Conservation (phyloP, 1,139 yeast genomes). For the Hansenula sp. region DNA sequence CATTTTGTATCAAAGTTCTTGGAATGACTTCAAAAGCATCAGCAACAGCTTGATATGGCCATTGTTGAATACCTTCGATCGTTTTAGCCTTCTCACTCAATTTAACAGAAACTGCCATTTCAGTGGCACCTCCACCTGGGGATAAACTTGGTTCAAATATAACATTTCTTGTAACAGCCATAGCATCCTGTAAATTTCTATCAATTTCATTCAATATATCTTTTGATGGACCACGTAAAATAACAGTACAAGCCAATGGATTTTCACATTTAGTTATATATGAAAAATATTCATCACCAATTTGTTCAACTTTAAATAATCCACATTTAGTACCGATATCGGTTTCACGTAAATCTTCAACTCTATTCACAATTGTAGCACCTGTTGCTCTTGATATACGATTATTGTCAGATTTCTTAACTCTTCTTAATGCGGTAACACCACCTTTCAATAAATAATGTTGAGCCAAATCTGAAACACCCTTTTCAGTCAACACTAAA, state of each 20-base stretch:
- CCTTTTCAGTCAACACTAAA: conserved; percentile 95
- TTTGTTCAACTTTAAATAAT: conserved; percentile 84
- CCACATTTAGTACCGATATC: conserved; percentile 92
- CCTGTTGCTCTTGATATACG: conserved; percentile 97
- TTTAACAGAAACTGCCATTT: conserved; percentile 93
- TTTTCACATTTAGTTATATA: conserved; percentile 75
- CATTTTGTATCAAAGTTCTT: conserved; percentile 92
- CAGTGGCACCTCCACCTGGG: conserved; percentile 99
- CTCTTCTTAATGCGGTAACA: conserved; percentile 90
- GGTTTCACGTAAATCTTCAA: conserved; percentile 87
- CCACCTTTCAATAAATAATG: conserved; percentile 94
- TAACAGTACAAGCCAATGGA: conserved; percentile 91
- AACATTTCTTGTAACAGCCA: conserved; percentile 96
- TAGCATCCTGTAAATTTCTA: conserved; percentile 96
- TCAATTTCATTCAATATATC: conserved; percentile 96
- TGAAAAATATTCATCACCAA: conserved; percentile 97
- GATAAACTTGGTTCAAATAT: conserved; percentile 90
- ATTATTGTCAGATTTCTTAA: conserved; percentile 92
- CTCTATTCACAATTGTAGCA: conserved; percentile 93
- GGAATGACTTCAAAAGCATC: conserved; percentile 99
- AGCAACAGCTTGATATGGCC: conserved; percentile 99
- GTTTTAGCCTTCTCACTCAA: conserved; percentile 88
- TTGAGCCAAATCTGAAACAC: conserved; percentile 97
- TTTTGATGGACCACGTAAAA: conserved; percentile 94
- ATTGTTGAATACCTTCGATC: conserved; percentile 93